Conservation (phyloP, 1,139 yeast genomes). For the Sugiyamaella japonica region DNA sequence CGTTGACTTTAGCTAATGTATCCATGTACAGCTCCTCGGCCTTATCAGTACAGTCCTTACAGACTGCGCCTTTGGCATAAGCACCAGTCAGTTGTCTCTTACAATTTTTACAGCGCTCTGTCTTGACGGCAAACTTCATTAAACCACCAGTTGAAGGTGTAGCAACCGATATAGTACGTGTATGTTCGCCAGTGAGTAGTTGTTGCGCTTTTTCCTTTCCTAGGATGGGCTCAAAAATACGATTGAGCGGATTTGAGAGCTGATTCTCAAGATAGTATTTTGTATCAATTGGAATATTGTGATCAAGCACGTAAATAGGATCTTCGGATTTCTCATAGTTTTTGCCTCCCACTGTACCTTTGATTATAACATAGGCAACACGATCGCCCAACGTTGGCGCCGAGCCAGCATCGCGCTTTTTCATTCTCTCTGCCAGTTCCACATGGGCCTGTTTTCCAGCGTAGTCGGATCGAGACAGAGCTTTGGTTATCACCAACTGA, state of each 20-base stretch:
- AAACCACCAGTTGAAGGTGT: constrained; percentile 72
- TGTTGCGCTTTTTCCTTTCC: constrained; percentile 85
- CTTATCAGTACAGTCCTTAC: constrained; percentile 71
- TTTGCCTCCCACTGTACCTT: constrained; percentile 77
- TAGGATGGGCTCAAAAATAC: constrained; percentile 93
- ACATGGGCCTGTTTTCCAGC: constrained; percentile 97
- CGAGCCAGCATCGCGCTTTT: constrained; percentile 93
- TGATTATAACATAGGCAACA: constrained; percentile 92
- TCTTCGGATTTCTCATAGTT: constrained; percentile 96
- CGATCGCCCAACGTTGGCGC: constrained; percentile 98
- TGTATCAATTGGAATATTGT: constrained; percentile 91
- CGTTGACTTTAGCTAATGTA: constrained; percentile 76
- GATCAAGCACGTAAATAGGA: constrained; percentile 88
- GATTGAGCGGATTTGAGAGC: constrained; percentile 83
- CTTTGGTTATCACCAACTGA: constrained; percentile 90
- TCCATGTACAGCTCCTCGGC: constrained; percentile 79
- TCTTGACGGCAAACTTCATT: constrained; percentile 88
- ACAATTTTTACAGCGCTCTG: constrained; percentile 86
- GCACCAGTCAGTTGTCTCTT: constrained; percentile 70
- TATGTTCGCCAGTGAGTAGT: constrained; percentile 71
- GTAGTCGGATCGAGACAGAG: constrained; percentile 84
- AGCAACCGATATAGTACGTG: constrained; percentile 71
- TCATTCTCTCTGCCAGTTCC: constrained; percentile 93
- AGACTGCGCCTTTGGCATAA: constrained; percentile 71
- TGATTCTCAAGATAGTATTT: constrained; percentile 93